phyloP scores from a whole-genome alignment of 306 rosid genomes.

The Citrullus amarus region DNA sequence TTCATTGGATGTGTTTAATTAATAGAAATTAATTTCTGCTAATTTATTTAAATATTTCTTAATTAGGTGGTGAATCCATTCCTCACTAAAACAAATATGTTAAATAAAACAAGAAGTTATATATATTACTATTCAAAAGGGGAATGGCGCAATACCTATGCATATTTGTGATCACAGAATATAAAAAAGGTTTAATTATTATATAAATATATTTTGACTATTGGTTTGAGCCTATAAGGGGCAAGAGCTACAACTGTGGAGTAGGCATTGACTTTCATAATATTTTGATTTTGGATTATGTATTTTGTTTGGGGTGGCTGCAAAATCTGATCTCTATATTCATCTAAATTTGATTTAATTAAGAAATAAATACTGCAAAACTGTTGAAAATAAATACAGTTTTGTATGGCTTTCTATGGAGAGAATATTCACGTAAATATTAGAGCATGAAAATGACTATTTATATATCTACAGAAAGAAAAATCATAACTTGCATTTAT shows the following conservation, averaged over 20 bases:
- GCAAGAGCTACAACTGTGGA: background rate
- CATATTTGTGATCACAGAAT: too few relatives aligned
- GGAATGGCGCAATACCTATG: too few relatives aligned
- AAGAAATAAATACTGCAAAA: too few relatives aligned
- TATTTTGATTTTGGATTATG: background rate
- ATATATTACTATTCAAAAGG: too few relatives aligned
- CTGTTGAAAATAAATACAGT: too few relatives aligned
- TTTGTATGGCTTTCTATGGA: too few relatives aligned
- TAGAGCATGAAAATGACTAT: too few relatives aligned
- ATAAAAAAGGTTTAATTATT: background rate
- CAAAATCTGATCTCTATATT: too few relatives aligned
- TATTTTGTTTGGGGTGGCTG: background rate
- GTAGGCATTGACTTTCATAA: background rate
- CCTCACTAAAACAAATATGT: background rate
- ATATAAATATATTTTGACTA: background rate
- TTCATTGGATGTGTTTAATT: background rate
- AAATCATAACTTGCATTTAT: too few relatives aligned
- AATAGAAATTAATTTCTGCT: background rate
- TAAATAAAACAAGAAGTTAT: background rate
- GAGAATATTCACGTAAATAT: too few relatives aligned
- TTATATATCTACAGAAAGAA: too few relatives aligned
- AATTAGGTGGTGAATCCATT: background rate
- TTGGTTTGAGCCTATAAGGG: background rate
- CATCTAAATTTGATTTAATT: too few relatives aligned
- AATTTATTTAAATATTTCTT: background rate